Base-by-base conservation (phyloP, 257 asterid species). In the Craterostigma plantagineum region DNA sequence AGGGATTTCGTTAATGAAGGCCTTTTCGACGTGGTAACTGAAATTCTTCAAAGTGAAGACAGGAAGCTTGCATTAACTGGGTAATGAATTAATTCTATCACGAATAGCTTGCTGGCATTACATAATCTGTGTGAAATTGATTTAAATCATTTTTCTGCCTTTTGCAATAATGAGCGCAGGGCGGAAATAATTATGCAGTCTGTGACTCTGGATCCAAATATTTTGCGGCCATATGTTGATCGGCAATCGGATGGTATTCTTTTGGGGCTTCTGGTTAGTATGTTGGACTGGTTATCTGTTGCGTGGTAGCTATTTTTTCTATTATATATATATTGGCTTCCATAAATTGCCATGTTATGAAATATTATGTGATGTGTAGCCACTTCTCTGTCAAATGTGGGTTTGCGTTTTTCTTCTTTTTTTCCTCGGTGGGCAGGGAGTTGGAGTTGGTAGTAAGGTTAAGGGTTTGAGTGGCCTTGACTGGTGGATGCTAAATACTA, bases 1-100 rank as follows among this genome's bases (percentile, higher is more conserved):
- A 87, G 98, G 86, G 98, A 87, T 68, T 92, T 87, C 45, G 92
- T 69, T 27, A 68, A 35, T 44, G 95, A 82, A 73, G 98, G 98
- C 52, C 70, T 87, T 48, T 80, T 87, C 55, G 92, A 87, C 53
- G 57, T 87, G 58, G 49, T 82, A 52, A 74, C 79, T 41, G 93
- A 70, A 48, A 66, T 79, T 57, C 62, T 87, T 69, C 83, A 68
- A 60, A 74, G 81, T 60, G 71, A 69, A 59, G 98, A 87, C 69
- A 63, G 72, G 53, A 87, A 75, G 59, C 93, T 87, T 63, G 76
- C 83, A 34, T 73, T 83, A 69, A 79, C 68, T 48, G 98, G 98
- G 98, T 87, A 79, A 63, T 59, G 65, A 56, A 46, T 45, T 48
- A 43, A 62, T 42, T 55, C 34, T 60, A 51, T 48, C 41, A 34